Base-by-base conservation (phyloP, 257 asterid species). In the Solanum chmielewskii region DNA sequence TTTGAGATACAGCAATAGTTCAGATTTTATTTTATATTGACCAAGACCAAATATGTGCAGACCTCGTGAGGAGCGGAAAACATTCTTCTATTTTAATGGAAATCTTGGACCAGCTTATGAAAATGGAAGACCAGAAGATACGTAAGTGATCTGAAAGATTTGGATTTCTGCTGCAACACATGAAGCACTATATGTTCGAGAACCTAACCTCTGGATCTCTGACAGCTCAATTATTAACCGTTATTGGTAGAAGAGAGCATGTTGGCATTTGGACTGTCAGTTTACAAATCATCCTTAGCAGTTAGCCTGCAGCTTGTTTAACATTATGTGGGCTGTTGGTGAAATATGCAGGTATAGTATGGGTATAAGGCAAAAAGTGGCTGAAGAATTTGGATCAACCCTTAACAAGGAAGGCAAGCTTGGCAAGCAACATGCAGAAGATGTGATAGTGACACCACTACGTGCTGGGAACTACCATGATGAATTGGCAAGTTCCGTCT, bases 351-450 rank as follows among this genome's bases (percentile, higher is more conserved):
- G 99, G 91, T 97, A 97, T 92, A 97, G 99, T 95, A 97, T 97
- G 99, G 99, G 99, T 88, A 96, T 97, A 90, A 94, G 99, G 91
- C 99, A 97, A 91, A 97, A 96, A 91, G 94, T 97, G 89, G 99
- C 95, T 2, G 93, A 91, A 88, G 98, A 97, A 93, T 97, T 94
- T 66, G 99, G 98, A 73, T 97, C 99, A 16, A 91, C 90, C 90
- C 97, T 94, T 69, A 88, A 94, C 90, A 95, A 96, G 91, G 88
- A 95, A 90, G 99, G 99, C 74, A 91, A 94, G 88, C 96, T 95
- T 23, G 99, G 99, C 90, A 95, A 94, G 87, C 99, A 95, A 86
- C 96, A 95, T 11, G 88, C 93, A 10, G 66, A 92, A 52, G 99
- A 97, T 88, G 99, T 95, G 84, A 88, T 94, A 20, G 99, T 97